Evolutionary conservation across 192 early-diverging fungal species (phyloP).

Genomic region (Diversispora eburnea): DNA sequence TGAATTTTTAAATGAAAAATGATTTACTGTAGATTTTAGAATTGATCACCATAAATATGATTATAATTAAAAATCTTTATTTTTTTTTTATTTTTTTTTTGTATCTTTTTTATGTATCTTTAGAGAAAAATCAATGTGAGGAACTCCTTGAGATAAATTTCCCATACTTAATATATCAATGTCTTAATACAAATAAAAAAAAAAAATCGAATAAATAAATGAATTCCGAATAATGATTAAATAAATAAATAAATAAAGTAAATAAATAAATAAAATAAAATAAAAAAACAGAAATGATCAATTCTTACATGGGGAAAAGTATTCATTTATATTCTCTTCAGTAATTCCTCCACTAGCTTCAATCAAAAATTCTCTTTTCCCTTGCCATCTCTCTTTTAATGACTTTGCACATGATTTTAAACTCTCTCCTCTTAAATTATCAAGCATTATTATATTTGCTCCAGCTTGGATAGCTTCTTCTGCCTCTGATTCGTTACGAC

Average conservation of each 20-base stretch:
- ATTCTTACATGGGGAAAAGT: conserved; percentile 72
- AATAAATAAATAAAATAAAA: not conserved
- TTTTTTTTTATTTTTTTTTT: conserved; percentile 29
- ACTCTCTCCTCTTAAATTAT: conserved; percentile 79
- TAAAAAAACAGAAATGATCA: not conserved
- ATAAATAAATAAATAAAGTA: too few species aligned
- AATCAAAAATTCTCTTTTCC: conserved; percentile 64
- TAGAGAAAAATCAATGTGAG: conserved; percentile 95
- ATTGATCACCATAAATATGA: too few species aligned
- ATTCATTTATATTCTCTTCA: conserved; percentile 72
- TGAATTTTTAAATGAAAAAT: too few species aligned
- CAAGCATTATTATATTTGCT: conserved; percentile 97
- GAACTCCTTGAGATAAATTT: conserved; percentile 88
- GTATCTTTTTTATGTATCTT: too few species aligned
- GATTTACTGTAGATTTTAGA: too few species aligned
- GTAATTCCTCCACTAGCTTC: conserved; percentile 97
- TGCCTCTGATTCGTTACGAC: conserved; percentile 86
- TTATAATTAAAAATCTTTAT: not conserved
- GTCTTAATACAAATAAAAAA: conserved; percentile 34
- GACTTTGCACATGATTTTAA: conserved; percentile 64
- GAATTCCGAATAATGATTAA: too few species aligned
- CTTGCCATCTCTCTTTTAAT: conserved; percentile 73
- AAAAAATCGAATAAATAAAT: not conserved
- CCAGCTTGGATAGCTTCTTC: conserved; percentile 94
- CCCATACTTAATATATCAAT: conserved; percentile 94